Evolutionary conservation across 2,329 filamentous ascomycete genomes (phyloP).

Genomic region (Colletotrichum gigasporum): DNA sequence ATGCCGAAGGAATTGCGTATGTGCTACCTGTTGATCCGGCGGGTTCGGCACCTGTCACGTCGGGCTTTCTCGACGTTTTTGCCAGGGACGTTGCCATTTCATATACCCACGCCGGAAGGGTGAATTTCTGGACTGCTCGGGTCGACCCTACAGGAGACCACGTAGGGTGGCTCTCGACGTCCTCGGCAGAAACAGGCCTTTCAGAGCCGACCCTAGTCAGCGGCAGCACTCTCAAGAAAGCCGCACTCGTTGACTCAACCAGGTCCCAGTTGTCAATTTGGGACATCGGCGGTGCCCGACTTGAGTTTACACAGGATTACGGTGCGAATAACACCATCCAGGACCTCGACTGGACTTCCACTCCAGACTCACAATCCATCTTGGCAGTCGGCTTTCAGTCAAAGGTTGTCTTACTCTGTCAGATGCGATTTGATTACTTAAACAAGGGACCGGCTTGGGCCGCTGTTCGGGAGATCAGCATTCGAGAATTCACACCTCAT

Average conservation of each 20-base stretch:
- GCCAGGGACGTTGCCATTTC: conserved; percentile 87
- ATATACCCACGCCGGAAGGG: conserved; percentile 77
- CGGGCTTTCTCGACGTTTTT: conserved; percentile 86
- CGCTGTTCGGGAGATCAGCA: conserved; percentile 82
- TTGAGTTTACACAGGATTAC: conserved; percentile 84
- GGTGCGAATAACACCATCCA: conserved; percentile 78
- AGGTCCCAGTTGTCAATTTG: conserved; percentile 86
- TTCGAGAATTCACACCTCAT: conserved; percentile 84
- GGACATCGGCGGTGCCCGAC: conserved; percentile 83
- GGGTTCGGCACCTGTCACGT: conserved; percentile 74
- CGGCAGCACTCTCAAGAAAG: conserved; percentile 87
- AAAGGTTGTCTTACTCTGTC: conserved; percentile 81
- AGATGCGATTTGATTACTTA: conserved; percentile 91
- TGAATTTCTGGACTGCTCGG: conserved; percentile 87
- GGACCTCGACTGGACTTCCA: conserved; percentile 94
- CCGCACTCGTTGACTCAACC: conserved; percentile 79
- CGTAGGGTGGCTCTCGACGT: conserved; percentile 85
- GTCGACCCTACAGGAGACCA: conserved; percentile 67
- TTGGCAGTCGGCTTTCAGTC: conserved; percentile 94
- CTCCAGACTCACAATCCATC: conserved; percentile 87
- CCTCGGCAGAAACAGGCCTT: conserved; percentile 82
- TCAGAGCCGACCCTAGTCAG: conserved; percentile 79
- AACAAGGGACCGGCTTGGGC: conserved; percentile 92
- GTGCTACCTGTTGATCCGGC: conserved; percentile 88
- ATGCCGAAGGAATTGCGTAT: conserved; percentile 67